These are phyloP conservation scores for Podaxis rugospora DNA, from an alignment of 768 basidiomycete genomes.

Conservation along the genomic window DNA sequence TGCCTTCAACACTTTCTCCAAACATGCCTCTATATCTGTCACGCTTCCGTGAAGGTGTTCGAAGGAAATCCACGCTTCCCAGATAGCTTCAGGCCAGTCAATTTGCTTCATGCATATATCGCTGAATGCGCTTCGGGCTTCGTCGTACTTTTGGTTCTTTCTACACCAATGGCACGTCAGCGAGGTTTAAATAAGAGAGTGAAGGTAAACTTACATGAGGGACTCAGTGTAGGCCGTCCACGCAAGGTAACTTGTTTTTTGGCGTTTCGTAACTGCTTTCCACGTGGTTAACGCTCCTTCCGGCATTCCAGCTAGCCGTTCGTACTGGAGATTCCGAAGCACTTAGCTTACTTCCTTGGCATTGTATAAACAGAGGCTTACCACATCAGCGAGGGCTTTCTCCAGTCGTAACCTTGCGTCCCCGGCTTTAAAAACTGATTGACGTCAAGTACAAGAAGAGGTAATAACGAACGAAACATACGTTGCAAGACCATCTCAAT, in stretches of 20 bases:
- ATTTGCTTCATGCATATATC: conserved; percentile 67
- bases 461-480: conserved; percentile 20
- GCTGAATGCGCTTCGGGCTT: conserved; percentile 63
- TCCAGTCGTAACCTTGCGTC: conserved; percentile 80
- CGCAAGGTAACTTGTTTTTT: conserved; percentile 66
- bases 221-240: conserved; percentile 76
- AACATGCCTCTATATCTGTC: conserved; percentile 54
- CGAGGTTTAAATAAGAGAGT: background rate
- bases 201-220: conserved; percentile 50
- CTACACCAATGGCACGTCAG: conserved; percentile 25
- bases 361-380: conserved; percentile 30
- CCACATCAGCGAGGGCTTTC: conserved; percentile 73
- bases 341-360: background rate
- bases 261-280: conserved; percentile 60
- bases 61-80: conserved; percentile 88
- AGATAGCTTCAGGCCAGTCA: conserved; percentile 95
- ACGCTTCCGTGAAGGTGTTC: conserved; percentile 80
- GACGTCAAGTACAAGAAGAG: background rate
- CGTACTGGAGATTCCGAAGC: conserved; percentile 35
- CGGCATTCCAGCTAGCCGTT: conserved; percentile 33
- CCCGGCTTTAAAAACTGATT: conserved; percentile 55
- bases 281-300: conserved; percentile 59
- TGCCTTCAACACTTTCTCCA: conserved; percentile 64
- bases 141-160: conserved; percentile 47
- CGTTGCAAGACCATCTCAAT: conserved; percentile 59